These are phyloP conservation scores for Penicillium fimorum DNA, from an alignment of 495 filamentous ascomycete genomes.

Conservation along the genomic window DNA sequence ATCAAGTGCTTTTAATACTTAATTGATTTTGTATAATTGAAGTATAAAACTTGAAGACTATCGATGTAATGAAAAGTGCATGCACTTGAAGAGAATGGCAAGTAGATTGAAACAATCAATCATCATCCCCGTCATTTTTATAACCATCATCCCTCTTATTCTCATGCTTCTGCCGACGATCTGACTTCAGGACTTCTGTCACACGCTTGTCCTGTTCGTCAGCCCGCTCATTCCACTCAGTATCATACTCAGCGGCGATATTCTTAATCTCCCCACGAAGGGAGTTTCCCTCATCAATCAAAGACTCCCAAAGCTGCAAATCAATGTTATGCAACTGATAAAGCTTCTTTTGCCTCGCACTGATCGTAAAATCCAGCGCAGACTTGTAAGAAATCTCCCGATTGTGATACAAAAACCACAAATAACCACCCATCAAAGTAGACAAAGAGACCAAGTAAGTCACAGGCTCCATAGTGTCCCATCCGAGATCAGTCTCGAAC, in stretches of 20 bases:
- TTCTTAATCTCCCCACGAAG: constrained; percentile 76
- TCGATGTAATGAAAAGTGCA: background rate
- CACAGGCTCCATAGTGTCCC: constrained; percentile 91
- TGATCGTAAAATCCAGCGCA: constrained; percentile 83
- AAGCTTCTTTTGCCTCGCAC: constrained; percentile 68
- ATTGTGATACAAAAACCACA: constrained; percentile 94
- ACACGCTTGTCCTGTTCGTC: constrained; percentile 77
- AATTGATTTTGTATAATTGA: constrained; percentile 2
- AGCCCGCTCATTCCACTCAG: constrained; percentile 84
- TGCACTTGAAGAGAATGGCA: background rate
- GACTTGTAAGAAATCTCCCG: constrained; percentile 82
- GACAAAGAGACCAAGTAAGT: constrained; percentile 83
- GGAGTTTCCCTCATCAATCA: constrained; percentile 80
- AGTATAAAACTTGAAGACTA: background rate
- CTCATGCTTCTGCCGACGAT: constrained; percentile 51
- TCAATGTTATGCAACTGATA: constrained; percentile 78
- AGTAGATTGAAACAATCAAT: constrained; percentile 3
- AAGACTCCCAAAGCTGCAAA: constrained; percentile 66
- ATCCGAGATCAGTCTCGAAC: constrained; percentile 75
- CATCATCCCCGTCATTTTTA: constrained; percentile 31
- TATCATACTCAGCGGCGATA: constrained; percentile 85
- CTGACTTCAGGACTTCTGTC: constrained; percentile 64
- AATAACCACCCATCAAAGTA: constrained; percentile 82
- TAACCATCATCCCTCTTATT: constrained; percentile 47
- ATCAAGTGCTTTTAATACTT: constrained; percentile 4